These are phyloP conservation scores for Apostasia ramifera DNA, from an alignment of 106 monocot genomes.

Conservation along the genomic window DNA sequence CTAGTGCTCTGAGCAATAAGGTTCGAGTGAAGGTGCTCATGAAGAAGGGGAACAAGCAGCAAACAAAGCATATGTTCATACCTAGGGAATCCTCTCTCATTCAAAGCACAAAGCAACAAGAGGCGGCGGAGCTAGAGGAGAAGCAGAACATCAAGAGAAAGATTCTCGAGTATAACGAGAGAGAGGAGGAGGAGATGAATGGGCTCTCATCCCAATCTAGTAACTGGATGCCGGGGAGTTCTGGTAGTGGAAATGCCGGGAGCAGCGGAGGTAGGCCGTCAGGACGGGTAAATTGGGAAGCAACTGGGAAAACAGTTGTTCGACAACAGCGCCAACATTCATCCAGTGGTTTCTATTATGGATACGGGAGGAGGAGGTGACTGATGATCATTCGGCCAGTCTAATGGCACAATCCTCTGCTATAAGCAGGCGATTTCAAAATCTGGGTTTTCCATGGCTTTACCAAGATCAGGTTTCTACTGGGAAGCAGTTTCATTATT, in stretches of 20 bases:
- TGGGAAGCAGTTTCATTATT: too few species aligned
- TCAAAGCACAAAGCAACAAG: slow-evolving; percentile 90
- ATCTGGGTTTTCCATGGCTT: too few species aligned
- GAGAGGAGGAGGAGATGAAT: slow-evolving; percentile 87
- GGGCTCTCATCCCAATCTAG: slow-evolving; percentile 33
- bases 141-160: slow-evolving; percentile 80
- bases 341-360: slow-evolving; percentile 48
- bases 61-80: slow-evolving; percentile 91
- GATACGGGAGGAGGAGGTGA: slow-evolving; percentile 64
- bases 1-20: slow-evolving; percentile 26
- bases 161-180: slow-evolving; percentile 95
- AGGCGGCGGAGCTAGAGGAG: slow-evolving; percentile 90
- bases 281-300: slow-evolving; percentile 62
- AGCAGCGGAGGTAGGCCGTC: slow-evolving; percentile 14
- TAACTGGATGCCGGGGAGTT: slow-evolving; percentile 44
- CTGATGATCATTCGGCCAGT: too few species aligned
- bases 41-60: slow-evolving; percentile 91
- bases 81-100: slow-evolving; percentile 72
- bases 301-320: slow-evolving; percentile 22
- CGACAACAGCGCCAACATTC: slow-evolving; percentile 33
- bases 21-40: slow-evolving; percentile 86
- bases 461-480: too few species aligned
- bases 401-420: too few species aligned
- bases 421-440: too few species aligned
- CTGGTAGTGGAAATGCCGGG: slow-evolving; percentile 16